These are phyloP conservation scores for Epichloe sibirici DNA, from an alignment of 2,329 filamentous ascomycete genomes.

Conservation along the genomic window DNA sequence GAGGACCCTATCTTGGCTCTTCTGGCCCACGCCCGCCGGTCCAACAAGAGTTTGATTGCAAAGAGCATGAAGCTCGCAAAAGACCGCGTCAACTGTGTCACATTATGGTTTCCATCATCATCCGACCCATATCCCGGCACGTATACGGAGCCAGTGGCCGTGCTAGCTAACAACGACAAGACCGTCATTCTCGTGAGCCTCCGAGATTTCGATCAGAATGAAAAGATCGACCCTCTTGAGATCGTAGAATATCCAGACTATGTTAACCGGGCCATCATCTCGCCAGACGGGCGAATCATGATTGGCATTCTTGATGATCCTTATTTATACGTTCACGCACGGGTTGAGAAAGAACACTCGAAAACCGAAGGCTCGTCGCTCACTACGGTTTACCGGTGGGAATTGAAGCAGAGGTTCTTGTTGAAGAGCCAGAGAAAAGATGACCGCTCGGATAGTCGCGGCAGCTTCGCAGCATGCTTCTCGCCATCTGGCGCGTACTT, in stretches of 20 bases:
- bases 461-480: slow-evolving; percentile 71
- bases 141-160: slow-evolving; percentile 46
- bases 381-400: slow-evolving; percentile 35
- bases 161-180: slow-evolving; percentile 83
- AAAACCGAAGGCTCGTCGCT: slow-evolving; percentile 12
- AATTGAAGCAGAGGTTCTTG: slow-evolving; percentile 36
- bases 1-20: slow-evolving; percentile 24
- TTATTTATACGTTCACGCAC: slow-evolving; percentile 70
- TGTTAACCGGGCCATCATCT: slow-evolving; percentile 91
- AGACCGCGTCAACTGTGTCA: slow-evolving; percentile 55
- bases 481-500: slow-evolving; percentile 58
- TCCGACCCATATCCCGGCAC: slow-evolving; percentile 19
- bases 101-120: slow-evolving; percentile 45
- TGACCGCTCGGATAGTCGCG: slow-evolving; percentile 43
- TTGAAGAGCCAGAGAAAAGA: slow-evolving; percentile 44
- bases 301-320: slow-evolving; percentile 81
- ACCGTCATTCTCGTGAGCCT: slow-evolving; percentile 78
- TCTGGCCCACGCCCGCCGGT: slow-evolving; percentile 25
- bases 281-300: slow-evolving; percentile 70
- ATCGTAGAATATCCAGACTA: slow-evolving; percentile 65
- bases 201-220: slow-evolving; percentile 37
- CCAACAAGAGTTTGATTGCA: slow-evolving; percentile 33
- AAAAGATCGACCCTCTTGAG: slow-evolving; percentile 46
- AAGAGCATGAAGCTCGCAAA: slow-evolving; percentile 42
- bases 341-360: slow-evolving; percentile 26